Percentiles rank a stretch among this genome's conserved stretches.
phyloP scores from a whole-genome alignment of 2,329 filamentous ascomycete species.

The Ceratocystis lukuohia region DNA sequence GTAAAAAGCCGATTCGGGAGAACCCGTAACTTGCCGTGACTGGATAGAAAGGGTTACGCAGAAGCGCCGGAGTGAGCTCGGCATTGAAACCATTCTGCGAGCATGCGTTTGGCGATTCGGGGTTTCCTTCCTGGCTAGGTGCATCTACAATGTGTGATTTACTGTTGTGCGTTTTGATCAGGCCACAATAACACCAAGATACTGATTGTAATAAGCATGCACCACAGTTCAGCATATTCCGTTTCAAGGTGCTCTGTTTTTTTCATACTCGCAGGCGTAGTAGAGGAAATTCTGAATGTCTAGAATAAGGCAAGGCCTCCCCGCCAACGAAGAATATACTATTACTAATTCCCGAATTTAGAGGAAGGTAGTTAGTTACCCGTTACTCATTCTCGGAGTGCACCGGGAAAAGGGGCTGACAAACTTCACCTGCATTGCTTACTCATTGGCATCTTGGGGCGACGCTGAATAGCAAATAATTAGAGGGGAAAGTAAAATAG shows the following conservation, averaged over 20 bases:
- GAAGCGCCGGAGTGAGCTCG: conserved; percentile 4
- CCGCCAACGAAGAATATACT: neutral
- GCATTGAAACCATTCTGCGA: neutral
- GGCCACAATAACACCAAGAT: no score
- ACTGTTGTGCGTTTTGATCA: no score
- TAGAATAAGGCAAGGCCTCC: neutral
- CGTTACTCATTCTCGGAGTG: neutral
- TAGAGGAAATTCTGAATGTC: neutral
- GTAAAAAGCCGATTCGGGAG: neutral
- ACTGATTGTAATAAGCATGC: no score
- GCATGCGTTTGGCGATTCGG: no score
- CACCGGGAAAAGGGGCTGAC: neutral
- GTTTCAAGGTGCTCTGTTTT: no score
- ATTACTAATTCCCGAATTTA: neutral
- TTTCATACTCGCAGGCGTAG: no score
- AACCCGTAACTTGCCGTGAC: neutral
- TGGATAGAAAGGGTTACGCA: neutral
- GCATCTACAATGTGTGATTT: no score
- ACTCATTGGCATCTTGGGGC: neutral
- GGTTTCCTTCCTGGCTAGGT: no score
- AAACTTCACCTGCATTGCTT: neutral
- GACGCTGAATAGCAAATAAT: neutral
- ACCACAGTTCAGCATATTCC: no score
- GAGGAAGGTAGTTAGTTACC: neutral
- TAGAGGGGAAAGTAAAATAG: neutral